Percentiles rank a stretch among this genome's conserved stretches.
These are phyloP conservation scores for Flaveria trinervia DNA, from an alignment of 129 eudicot genomes.

Conservation along the genomic window DNA sequence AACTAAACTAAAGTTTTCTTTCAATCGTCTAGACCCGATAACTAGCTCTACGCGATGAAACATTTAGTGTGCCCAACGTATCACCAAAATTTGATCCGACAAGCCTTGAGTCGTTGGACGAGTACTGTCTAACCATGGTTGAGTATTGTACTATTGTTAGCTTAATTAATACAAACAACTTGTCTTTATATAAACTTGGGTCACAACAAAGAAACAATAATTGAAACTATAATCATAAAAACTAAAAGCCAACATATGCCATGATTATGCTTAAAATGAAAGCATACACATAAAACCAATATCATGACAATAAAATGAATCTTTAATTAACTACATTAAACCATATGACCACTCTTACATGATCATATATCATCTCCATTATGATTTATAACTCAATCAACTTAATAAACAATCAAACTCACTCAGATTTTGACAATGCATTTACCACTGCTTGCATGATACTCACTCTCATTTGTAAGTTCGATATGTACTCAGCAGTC, in stretches of 20 bases:
- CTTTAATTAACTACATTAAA: conserved; percentile 26
- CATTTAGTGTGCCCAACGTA: neutral
- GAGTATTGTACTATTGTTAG: neutral
- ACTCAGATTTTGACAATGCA: conserved; percentile 46
- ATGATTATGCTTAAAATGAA: conserved; percentile 12
- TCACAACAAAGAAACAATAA: neutral
- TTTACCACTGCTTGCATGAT: conserved; percentile 79
- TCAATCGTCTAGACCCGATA: neutral
- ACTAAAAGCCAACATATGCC: neutral
- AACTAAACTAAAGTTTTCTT: neutral
- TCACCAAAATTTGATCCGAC: neutral
- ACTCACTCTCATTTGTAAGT: conserved; percentile 64
- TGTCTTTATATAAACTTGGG: neutral
- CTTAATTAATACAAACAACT: neutral
- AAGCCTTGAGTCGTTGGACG: neutral
- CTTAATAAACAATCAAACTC: conserved; percentile 18
- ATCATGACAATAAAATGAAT: conserved; percentile 14
- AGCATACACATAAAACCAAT: conserved; percentile 26
- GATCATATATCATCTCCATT: conserved; percentile 16
- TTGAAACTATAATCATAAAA: neutral
- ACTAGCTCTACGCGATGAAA: neutral
- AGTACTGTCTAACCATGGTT: neutral
- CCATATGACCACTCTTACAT: conserved; percentile 26
- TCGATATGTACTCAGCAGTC: conserved; percentile 79
- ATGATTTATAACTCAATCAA: conserved; percentile 18